Evolutionary conservation across 2,329 filamentous ascomycete genomes (phyloP).

Genomic region (Diaporthe capsici): DNA sequence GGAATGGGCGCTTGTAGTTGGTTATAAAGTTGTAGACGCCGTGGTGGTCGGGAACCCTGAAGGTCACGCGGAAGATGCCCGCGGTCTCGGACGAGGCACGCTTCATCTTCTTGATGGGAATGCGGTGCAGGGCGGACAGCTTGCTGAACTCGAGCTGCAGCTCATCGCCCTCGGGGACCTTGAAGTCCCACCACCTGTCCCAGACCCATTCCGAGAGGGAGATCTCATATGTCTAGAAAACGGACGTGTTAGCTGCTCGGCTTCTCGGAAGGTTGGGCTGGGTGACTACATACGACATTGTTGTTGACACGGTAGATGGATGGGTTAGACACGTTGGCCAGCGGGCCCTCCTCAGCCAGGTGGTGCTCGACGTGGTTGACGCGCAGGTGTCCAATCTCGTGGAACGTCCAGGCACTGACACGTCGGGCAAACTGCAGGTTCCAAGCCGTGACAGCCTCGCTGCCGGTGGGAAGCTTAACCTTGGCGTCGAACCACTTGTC

Average conservation of each 20-base stretch:
- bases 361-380: slow-evolving; percentile 88
- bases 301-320: slow-evolving; percentile 96
- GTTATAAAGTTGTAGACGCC: slow-evolving; percentile 99
- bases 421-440: slow-evolving; percentile 90
- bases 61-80: slow-evolving; percentile 77
- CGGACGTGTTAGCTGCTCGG: slow-evolving; percentile 48
- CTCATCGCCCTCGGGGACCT: slow-evolving; percentile 76
- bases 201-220: slow-evolving; percentile 88
- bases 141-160: slow-evolving; percentile 98
- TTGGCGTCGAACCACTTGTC: slow-evolving; percentile 90
- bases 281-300: slow-evolving; percentile 81
- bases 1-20: slow-evolving; percentile 96
- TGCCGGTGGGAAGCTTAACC: slow-evolving; percentile 72
- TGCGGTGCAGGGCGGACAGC: slow-evolving; percentile 96
- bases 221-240: slow-evolving; percentile 82
- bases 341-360: slow-evolving; percentile 67
- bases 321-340: slow-evolving; percentile 77
- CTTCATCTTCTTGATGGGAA: slow-evolving; percentile 70
- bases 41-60: slow-evolving; percentile 94
- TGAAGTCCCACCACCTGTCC: slow-evolving; percentile 82
- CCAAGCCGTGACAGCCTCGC: slow-evolving; percentile 71
- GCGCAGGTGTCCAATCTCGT: slow-evolving; percentile 90
- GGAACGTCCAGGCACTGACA: slow-evolving; percentile 94
- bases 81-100: slow-evolving; percentile 75
- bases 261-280: no score